Percentiles rank a stretch among this genome's conserved stretches.
phyloP scores from a whole-genome alignment of 2,329 filamentous ascomycete species.

The Colletotrichum sp. region DNA sequence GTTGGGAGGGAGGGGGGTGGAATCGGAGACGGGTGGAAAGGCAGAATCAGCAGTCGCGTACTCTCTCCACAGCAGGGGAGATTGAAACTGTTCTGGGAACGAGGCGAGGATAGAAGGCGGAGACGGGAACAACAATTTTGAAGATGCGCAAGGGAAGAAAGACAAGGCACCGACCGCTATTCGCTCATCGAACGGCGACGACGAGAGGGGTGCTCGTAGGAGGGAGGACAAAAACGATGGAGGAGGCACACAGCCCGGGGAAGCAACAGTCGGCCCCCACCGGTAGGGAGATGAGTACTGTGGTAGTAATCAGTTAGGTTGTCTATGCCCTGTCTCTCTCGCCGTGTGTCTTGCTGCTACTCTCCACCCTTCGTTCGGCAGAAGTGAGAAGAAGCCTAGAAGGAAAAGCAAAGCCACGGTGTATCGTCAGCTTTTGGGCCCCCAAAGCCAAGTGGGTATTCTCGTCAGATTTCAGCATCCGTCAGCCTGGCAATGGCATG shows the following conservation, averaged over 20 bases:
- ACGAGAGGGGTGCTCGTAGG: neutral
- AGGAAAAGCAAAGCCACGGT: neutral
- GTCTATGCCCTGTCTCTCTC: neutral
- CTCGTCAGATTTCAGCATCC: neutral
- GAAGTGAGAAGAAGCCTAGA: neutral
- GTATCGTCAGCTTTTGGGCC: neutral
- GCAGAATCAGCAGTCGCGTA: neutral
- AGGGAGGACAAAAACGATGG: neutral
- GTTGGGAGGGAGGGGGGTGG: neutral
- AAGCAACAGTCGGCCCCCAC: neutral
- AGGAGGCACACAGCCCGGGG: neutral
- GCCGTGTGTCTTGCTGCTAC: neutral
- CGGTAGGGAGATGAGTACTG: neutral
- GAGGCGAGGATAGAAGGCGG: neutral
- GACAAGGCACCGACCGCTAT: neutral
- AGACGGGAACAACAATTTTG: neutral
- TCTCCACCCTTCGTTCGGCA: neutral
- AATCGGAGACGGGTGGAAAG: neutral
- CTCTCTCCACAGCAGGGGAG: neutral
- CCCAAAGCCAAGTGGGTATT: neutral
- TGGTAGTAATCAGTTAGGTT: neutral
- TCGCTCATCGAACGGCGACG: neutral
- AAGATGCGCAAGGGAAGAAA: neutral
- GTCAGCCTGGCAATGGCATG: neutral
- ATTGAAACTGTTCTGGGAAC: neutral